Percentiles rank a stretch among this genome's conserved stretches.
These are phyloP conservation scores for Fusarium chuoi DNA, from an alignment of 2,329 filamentous ascomycete species.

Conservation along the genomic window DNA sequence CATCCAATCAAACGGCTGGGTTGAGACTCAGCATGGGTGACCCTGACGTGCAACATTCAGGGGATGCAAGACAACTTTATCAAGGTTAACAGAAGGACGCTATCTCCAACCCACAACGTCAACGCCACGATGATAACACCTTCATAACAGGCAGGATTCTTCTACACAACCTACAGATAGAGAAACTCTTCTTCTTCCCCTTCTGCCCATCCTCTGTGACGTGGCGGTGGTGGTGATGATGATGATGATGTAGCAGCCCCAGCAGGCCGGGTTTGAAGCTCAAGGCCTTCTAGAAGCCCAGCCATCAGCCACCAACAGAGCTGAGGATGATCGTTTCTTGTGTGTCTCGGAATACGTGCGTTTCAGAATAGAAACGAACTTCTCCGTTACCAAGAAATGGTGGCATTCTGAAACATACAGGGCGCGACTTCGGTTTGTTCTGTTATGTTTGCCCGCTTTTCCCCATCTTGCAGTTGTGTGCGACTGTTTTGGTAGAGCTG, in stretches of 20 bases:
- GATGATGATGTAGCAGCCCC: conserved; percentile 10
- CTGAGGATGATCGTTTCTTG: conserved; percentile 8
- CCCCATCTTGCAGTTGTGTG: background rate
- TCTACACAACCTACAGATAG: background rate
- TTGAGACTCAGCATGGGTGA: conserved; percentile 12
- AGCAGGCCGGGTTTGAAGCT: background rate
- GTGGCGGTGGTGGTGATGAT: conserved; percentile 17
- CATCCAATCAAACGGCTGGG: conserved; percentile 20
- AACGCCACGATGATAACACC: conserved; percentile 5
- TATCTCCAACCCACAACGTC: conserved; percentile 12
- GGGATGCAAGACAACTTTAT: conserved; percentile 25
- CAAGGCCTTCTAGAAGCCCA: background rate
- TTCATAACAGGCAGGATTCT: background rate
- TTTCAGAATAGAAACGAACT: conserved; percentile 41
- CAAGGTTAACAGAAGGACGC: conserved; percentile 13
- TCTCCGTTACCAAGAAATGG: conserved; percentile 23
- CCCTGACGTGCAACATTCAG: conserved; percentile 13
- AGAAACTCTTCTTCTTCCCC: background rate
- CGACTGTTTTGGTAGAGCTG: background rate
- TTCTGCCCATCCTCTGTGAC: conserved; percentile 3
- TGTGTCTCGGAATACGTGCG: conserved; percentile 31
- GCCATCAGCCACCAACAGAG: background rate
- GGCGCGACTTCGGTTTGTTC: background rate
- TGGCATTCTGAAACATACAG: conserved; percentile 13
- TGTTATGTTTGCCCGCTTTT: conserved; percentile 20